Evolutionary conservation across 1,139 yeast species (phyloP), one percentile per base, ranked within the genome.

Genomic region (Candida sp.): DNA sequence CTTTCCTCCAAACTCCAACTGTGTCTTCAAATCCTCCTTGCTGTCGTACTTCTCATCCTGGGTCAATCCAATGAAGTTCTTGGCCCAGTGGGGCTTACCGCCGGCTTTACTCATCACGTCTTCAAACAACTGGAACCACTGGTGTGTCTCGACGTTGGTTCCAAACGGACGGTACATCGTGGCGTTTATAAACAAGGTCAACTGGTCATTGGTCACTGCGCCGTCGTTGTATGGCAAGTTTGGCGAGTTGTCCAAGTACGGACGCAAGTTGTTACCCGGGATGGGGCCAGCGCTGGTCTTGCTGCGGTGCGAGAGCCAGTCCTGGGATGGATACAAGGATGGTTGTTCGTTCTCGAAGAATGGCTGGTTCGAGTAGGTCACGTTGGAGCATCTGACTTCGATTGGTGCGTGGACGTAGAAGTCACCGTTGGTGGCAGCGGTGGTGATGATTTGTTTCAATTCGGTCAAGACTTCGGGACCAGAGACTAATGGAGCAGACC

Each of bases 41-140:
- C 70, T 72, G 48, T 72, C 73, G 23, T 43, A 40, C 38, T 50
- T 48, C 9, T 61, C 62, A 7, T 58, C 61, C 6, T 75, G 77
- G 17, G 40, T 43, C 7, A 73, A 74, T 2, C 97, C 97, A 57
- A 92, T 78, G 66, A 92, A 94, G 70, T 93, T 93, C 77, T 94
- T 94, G n/a, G 99, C 99, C 99, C 99, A 94, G 67, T 94, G 99
- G 1, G 99, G 99, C 66, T 87, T 90, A 46, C 99, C 99, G 39
- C 90, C 93, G 25, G 88, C 93, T 34, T 82, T 84, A 49, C 79
- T 78, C 78, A 93, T 77, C 1, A 90, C 81, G 52, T 82, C 80
- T 69, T 94, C 99, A 68, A 94, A 94, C n/a, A 78, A 76, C 48
- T 82, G 81, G 70, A 82, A 94, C 97, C 98, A 94, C 57, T 84